Percentiles rank a stretch among this genome's conserved stretches.
Evolutionary conservation across 768 basidiomycete genomes (phyloP).

Genomic region (Xerocomellus amylosporus): DNA sequence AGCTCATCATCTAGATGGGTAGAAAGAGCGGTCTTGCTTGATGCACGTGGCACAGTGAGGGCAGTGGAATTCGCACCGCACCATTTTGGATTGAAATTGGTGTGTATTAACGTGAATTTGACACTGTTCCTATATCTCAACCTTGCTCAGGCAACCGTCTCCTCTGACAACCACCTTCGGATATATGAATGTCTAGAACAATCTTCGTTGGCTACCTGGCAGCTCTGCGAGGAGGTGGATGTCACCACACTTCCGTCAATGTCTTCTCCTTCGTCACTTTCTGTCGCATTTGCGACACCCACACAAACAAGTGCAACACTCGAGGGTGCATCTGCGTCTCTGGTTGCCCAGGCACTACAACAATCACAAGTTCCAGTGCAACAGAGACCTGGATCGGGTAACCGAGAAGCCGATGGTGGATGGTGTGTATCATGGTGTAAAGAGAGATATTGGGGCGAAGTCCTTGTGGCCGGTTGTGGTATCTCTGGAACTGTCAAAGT

Average conservation of each 20-base stretch:
- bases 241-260: constrained; percentile 50
- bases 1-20: constrained; percentile 56
- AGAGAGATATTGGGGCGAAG: constrained; percentile 92
- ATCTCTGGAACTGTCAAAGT: constrained; percentile 77
- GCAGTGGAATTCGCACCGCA: constrained; percentile 85
- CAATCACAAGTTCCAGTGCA: constrained; percentile 41
- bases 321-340: constrained; percentile 54
- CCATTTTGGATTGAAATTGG: constrained; percentile 85
- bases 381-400: constrained; percentile 47
- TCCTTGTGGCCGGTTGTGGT: constrained; percentile 77
- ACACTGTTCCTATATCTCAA: neutral
- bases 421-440: constrained; percentile 97
- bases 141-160: constrained; percentile 68
- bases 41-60: constrained; percentile 84
- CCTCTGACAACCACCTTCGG: constrained; percentile 83
- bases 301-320: constrained; percentile 59
- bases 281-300: constrained; percentile 64
- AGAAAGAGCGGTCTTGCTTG: constrained; percentile 70
- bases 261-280: constrained; percentile 45
- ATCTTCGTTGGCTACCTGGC: constrained; percentile 68
- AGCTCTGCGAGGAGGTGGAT: constrained; percentile 74
- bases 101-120: constrained; percentile 35
- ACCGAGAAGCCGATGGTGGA: constrained; percentile 83
- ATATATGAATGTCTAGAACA: constrained; percentile 90
- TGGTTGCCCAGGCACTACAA: constrained; percentile 64